Percentiles rank a stretch among this genome's conserved stretches.
These are phyloP conservation scores for Rutidosis leptorrhynchoides DNA, from an alignment of 129 eudicot species.

Conservation along the genomic window DNA sequence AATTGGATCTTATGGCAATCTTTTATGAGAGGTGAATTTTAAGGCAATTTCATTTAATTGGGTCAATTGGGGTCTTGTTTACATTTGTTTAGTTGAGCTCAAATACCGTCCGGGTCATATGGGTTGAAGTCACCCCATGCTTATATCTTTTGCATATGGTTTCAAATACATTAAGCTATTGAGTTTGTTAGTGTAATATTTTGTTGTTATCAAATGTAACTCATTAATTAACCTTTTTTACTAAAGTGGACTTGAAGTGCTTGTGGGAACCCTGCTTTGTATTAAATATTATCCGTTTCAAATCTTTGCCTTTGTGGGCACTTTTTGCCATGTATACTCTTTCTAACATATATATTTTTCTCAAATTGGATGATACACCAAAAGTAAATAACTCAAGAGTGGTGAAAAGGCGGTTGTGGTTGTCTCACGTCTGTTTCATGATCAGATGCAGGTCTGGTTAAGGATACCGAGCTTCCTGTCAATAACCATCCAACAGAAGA, in stretches of 20 bases:
- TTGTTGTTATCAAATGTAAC: too few relatives aligned
- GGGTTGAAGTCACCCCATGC: neutral
- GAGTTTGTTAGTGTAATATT: too few relatives aligned
- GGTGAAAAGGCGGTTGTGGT: neutral
- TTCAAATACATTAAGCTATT: too few relatives aligned
- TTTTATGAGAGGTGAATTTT: neutral
- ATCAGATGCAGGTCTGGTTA: slow-evolving; percentile 30
- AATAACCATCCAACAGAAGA: slow-evolving; percentile 43
- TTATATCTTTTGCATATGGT: too few relatives aligned
- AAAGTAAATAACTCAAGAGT: neutral
- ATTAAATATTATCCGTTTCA: too few relatives aligned
- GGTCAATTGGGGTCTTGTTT: neutral
- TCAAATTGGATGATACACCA: neutral
- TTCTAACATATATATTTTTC: too few relatives aligned
- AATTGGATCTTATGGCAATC: neutral
- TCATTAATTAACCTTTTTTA: too few relatives aligned
- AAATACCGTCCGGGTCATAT: neutral
- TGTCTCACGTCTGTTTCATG: neutral
- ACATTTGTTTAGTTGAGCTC: neutral
- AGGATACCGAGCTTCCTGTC: slow-evolving; percentile 35
- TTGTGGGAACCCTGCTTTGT: too few relatives aligned
- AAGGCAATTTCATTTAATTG: neutral
- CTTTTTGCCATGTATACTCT: neutral
- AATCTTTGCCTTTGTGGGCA: too few relatives aligned
- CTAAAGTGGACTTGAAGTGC: too few relatives aligned